Evolutionary conservation across 2,329 filamentous ascomycete genomes (phyloP).

Genomic region (Penicillium griseofulvum): DNA sequence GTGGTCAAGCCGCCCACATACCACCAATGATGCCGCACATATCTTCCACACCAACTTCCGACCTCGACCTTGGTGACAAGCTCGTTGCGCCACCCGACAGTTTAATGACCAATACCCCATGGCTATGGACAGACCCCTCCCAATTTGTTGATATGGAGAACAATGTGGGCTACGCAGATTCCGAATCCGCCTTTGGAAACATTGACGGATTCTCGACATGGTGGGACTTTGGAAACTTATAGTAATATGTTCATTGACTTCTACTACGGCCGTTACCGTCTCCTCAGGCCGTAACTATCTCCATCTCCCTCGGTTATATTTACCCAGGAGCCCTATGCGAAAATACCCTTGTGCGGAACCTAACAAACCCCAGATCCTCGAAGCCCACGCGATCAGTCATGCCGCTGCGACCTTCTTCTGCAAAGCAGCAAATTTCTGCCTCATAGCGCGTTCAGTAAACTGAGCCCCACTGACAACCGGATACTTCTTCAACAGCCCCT

Average conservation of each 20-base stretch:
- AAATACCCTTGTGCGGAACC: slow-evolving; percentile 16
- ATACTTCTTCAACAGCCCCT: slow-evolving; percentile 63
- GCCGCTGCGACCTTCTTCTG: slow-evolving; percentile 38
- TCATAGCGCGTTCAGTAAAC: slow-evolving; percentile 58
- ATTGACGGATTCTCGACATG: slow-evolving; percentile 35
- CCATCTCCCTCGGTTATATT: background rate
- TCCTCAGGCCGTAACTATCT: slow-evolving; percentile 6
- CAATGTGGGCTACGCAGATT: slow-evolving; percentile 28
- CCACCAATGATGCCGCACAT: slow-evolving; percentile 22
- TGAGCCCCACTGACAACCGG: slow-evolving; percentile 59
- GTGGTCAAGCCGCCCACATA: slow-evolving; percentile 51
- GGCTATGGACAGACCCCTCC: slow-evolving; percentile 34
- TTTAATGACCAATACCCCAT: slow-evolving; percentile 37
- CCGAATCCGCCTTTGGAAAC: slow-evolving; percentile 29
- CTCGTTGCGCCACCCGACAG: slow-evolving; percentile 35
- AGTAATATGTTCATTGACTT: slow-evolving; percentile 25
- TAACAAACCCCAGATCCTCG: background rate
- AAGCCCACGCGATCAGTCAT: slow-evolving; percentile 6
- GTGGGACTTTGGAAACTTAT: slow-evolving; percentile 39
- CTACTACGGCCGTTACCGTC: slow-evolving; percentile 9
- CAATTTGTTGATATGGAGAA: slow-evolving; percentile 35
- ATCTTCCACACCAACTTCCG: slow-evolving; percentile 12
- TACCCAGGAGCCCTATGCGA: slow-evolving; percentile 7
- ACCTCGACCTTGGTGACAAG: slow-evolving; percentile 19
- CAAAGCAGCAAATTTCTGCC: slow-evolving; percentile 55